Conservation (phyloP, 164 flowering plant species). For the Berberis thunbergii region DNA sequence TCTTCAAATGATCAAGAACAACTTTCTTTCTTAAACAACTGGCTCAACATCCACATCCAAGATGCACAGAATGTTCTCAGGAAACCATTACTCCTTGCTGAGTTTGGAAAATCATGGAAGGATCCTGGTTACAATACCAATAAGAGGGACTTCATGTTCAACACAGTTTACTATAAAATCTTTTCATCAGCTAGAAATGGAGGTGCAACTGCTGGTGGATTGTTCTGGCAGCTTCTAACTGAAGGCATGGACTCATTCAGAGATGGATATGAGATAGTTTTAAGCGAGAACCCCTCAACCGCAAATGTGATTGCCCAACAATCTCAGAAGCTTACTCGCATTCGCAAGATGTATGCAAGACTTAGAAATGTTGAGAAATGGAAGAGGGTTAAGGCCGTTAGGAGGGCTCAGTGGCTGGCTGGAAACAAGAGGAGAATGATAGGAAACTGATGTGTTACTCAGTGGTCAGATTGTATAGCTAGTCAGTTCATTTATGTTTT, state of each 20-base stretch:
- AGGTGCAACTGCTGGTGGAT: conserved; percentile 63
- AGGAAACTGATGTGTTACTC: conserved; percentile 14
- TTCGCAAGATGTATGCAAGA: conserved; percentile 37
- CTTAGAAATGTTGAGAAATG: conserved; percentile 26
- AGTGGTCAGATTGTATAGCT: neutral
- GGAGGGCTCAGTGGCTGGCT: conserved; percentile 23
- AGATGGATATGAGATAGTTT: conserved; percentile 70
- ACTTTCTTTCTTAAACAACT: conserved; percentile 44
- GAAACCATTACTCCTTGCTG: conserved; percentile 63
- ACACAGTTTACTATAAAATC: conserved; percentile 39
- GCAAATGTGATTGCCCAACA: conserved; percentile 41
- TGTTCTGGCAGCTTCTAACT: conserved; percentile 72
- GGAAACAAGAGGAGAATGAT: conserved; percentile 14
- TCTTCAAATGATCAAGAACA: conserved; percentile 39
- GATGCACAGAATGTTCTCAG: conserved; percentile 48
- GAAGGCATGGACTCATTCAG: conserved; percentile 60
- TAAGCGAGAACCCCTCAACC: conserved; percentile 51
- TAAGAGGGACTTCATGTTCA: conserved; percentile 41
- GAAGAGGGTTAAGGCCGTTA: conserved; percentile 31
- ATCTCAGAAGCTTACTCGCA: conserved; percentile 38
- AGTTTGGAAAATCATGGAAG: conserved; percentile 65
- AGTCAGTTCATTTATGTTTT: neutral
- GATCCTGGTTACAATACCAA: conserved; percentile 27
- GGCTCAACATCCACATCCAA: conserved; percentile 52
- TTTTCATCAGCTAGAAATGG: conserved; percentile 58